Conservation (phyloP, 164 flowering plant genomes). For the Chloranthus sessilifolius region DNA sequence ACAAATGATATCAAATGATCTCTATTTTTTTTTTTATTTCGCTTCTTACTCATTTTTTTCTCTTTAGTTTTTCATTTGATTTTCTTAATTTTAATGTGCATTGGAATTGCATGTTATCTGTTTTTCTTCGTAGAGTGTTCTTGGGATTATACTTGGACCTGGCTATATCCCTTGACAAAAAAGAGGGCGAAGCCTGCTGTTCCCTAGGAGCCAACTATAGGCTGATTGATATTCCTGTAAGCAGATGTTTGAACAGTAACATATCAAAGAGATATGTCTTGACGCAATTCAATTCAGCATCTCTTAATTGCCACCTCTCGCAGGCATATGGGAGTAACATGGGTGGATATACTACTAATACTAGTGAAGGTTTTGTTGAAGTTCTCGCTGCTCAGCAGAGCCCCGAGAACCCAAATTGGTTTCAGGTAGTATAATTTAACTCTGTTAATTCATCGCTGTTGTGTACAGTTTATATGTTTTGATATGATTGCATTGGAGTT, state of each 20-base stretch:
- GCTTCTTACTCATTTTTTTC: too few species aligned
- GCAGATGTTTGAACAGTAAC: slow-evolving; percentile 88
- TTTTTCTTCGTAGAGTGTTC: slow-evolving; percentile 55
- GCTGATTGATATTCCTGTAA: slow-evolving; percentile 84
- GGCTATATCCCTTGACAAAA: slow-evolving; percentile 82
- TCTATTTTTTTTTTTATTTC: too few species aligned
- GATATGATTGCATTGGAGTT: neutral
- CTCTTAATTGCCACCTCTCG: slow-evolving; percentile 84
- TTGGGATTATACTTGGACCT: slow-evolving; percentile 84
- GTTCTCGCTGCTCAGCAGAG: slow-evolving; percentile 95
- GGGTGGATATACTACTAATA: slow-evolving; percentile 58
- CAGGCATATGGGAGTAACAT: slow-evolving; percentile 74
- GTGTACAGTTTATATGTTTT: neutral
- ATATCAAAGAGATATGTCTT: slow-evolving; percentile 77
- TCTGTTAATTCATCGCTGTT: too few species aligned
- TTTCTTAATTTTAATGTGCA: too few species aligned
- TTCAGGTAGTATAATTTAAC: slow-evolving; percentile 46
- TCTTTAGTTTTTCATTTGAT: too few species aligned
- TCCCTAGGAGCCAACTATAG: slow-evolving; percentile 84
- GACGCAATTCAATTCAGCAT: slow-evolving; percentile 89
- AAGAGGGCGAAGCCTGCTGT: slow-evolving; percentile 93
- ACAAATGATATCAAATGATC: too few species aligned
- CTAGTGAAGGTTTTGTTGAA: slow-evolving; percentile 88
- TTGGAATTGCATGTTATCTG: too few species aligned
- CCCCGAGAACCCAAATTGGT: slow-evolving; percentile 90